Evolutionary conservation across 208 protist species (phyloP), one percentile per base, ranked within the genome.

Genomic region (Crithidia mellificae): DNA sequence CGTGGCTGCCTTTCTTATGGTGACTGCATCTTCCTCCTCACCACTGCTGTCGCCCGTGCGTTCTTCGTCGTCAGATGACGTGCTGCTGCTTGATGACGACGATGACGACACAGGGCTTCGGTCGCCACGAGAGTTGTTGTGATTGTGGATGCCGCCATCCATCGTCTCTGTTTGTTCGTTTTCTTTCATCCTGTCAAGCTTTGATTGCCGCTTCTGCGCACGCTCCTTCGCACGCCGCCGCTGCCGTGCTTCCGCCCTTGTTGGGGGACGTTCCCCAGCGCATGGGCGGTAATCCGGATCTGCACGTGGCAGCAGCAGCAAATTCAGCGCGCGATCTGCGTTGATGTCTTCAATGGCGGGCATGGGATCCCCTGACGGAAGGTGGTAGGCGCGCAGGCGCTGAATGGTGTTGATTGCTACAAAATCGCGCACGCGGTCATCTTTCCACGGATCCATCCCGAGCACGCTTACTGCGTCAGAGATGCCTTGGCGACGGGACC

Each of bases 361-460:
- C 74, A 88, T 80, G 27, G 71, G 64, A 20, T 68, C 79, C 14
- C 68, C 51, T 6, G 30, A n/a, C 11, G 72, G 55, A 49, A 85
- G 64, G 64, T 94, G 88, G 51, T 92, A 94, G 19, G 81, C 80
- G 30, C 85, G 88, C 12, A 94, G 79, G 3, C 88, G 80, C 59
- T 90, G 85, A 53, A 94, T 91, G 14, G 83, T 89, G 80, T 94
- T 94, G 39, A 94, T 71, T 15, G 84, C 81, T n/a, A 94, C 76
- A 52, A 91, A 94, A 65, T 94, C 88, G 34, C 88, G 78, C 44
- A 81, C 83, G 19, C 88, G 71, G 55, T 94, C 88, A 52, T 94
- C 88, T 39, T 88, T 90, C 86, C 88, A 94, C 9, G 85, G 84
- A 68, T 94, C 88, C 85, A 94, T 92, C 32, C 79, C 76, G 3